phyloP scores from a whole-genome alignment of 2,329 filamentous ascomycete species.

The Alternaria gaisen region DNA sequence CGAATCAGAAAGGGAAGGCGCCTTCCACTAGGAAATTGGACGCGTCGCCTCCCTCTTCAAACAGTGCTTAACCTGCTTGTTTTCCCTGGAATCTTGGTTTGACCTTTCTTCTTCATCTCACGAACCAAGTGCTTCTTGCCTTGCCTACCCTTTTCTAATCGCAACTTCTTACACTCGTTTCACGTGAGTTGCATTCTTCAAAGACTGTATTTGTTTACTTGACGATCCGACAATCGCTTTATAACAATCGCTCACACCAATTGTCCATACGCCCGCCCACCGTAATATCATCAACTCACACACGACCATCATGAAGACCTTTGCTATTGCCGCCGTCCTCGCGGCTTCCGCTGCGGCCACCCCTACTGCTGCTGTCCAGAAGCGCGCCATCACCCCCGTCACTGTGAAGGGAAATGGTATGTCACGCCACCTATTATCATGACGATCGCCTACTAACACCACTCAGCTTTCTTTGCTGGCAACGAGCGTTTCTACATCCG shows the following conservation, averaged over 20 bases:
- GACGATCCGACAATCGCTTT: neutral
- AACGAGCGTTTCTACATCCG: slow-evolving; percentile 68
- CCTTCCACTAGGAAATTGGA: slow-evolving; percentile 15
- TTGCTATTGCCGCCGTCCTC: slow-evolving; percentile 57
- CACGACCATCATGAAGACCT: slow-evolving; percentile 61
- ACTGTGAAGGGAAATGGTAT: slow-evolving; percentile 69
- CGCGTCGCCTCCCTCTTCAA: slow-evolving; percentile 14
- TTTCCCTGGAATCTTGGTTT: neutral
- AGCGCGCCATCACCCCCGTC: slow-evolving; percentile 62
- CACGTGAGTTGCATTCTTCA: slow-evolving; percentile 13
- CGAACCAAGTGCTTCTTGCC: slow-evolving; percentile 3
- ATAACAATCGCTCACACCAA: neutral
- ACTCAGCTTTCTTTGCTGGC: slow-evolving; percentile 67
- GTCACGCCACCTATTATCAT: slow-evolving; percentile 15
- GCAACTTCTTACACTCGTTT: slow-evolving; percentile 26
- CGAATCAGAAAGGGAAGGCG: slow-evolving; percentile 5
- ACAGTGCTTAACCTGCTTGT: slow-evolving; percentile 10
- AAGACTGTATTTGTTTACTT: slow-evolving; percentile 10
- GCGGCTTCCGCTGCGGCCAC: slow-evolving; percentile 58
- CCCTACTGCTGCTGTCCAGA: slow-evolving; percentile 44
- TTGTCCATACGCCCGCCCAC: slow-evolving; percentile 7
- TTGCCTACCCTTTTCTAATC: slow-evolving; percentile 11
- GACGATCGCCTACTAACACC: slow-evolving; percentile 31
- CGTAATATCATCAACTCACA: slow-evolving; percentile 18
- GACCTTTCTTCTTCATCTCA: slow-evolving; percentile 1